These are phyloP conservation scores for Yamadazyma insecticola DNA, from an alignment of 805 yeast genomes.

Conservation along the genomic window DNA sequence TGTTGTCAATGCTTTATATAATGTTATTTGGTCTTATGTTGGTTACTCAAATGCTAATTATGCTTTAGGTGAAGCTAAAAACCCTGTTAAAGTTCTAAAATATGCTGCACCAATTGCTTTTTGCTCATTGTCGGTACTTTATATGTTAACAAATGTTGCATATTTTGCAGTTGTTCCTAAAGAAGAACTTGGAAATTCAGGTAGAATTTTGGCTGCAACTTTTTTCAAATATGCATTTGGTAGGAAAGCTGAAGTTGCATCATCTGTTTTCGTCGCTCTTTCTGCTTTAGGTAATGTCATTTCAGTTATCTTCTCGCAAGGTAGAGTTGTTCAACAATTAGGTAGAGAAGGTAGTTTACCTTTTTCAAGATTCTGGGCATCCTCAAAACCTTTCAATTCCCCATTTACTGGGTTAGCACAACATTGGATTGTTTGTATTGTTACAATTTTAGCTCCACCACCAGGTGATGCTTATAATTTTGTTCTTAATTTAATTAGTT, in stretches of 20 bases:
- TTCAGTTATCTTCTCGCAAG: constrained; percentile 77
- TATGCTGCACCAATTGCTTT: constrained; percentile 75
- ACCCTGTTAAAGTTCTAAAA: constrained; percentile 65
- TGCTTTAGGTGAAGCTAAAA: constrained; percentile 73
- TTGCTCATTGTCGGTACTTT: constrained; percentile 54
- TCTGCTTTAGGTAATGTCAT: constrained; percentile 79
- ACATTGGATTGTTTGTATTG: constrained; percentile 71
- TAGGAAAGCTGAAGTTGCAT: constrained; percentile 60
- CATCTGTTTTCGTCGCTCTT: constrained; percentile 75
- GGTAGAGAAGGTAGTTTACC: constrained; percentile 83
- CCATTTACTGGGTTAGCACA: constrained; percentile 71
- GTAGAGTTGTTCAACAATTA: constrained; percentile 72
- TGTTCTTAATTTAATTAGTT: constrained; percentile 72
- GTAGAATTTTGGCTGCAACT: constrained; percentile 69
- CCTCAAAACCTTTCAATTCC: constrained; percentile 66
- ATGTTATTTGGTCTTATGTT: constrained; percentile 79
- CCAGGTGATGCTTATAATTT: constrained; percentile 87
- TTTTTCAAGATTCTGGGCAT: constrained; percentile 64
- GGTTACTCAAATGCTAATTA: constrained; percentile 83
- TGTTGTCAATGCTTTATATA: constrained; percentile 70
- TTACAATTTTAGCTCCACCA: constrained; percentile 75
- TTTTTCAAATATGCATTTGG: constrained; percentile 75
- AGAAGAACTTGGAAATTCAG: constrained; percentile 54
- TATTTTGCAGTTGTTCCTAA: constrained; percentile 79
- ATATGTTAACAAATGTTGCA: constrained; percentile 73